Evolutionary conservation across 148 eudicot genomes (phyloP), one percentile per base, ranked within the genome.

Genomic region (Rhododendron ferrugineum): DNA sequence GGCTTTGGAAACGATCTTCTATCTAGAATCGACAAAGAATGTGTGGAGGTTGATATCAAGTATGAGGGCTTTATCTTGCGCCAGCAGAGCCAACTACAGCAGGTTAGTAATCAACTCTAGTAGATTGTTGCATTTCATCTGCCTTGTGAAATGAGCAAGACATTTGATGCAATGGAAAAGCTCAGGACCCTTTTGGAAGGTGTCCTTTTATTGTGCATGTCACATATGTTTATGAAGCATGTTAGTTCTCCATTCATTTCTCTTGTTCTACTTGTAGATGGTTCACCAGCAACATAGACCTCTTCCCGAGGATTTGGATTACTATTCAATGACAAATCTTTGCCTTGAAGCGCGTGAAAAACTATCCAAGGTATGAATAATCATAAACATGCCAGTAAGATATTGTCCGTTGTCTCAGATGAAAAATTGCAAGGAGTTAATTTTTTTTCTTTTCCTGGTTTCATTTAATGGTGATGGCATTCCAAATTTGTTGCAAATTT

Each of bases 281-380:
- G 96, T 91, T 90, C 98, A 95, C 84, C 91, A 90, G 90, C 98
- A 97, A 87, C 98, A 95, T 87, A 93, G 86, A 86, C 94, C 91
- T 68, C 96, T 97, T 81, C 94, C 99, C 6, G 96, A 92, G 60
- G 94, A 95, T 85, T 89, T 97, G 62, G 97, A 97, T 94, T 97
- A 94, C 87, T 42, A 89, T 81, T 88, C 94, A 49, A 95, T 97
- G 95, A 88, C 92, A 78, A 97, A 95, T 84, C 91, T 97, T 86
- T 95, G 94, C 37, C 91, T 90, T 82, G 99, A 97, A 88, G 94
- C 98, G 79, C 98, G 99, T 50, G 98, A 97, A 85, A 97, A 97
- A 87, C 93, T 97, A 75, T 90, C 99, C 49, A 97, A 97, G 98
- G 99, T 95, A 89, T 85, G 79, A 81, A 80, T 20, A 36, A 40